Percentiles rank a stretch among this genome's conserved stretches.
These are phyloP conservation scores for Leucocoprinus sp. DNA, from an alignment of 768 basidiomycete genomes.

Conservation along the genomic window DNA sequence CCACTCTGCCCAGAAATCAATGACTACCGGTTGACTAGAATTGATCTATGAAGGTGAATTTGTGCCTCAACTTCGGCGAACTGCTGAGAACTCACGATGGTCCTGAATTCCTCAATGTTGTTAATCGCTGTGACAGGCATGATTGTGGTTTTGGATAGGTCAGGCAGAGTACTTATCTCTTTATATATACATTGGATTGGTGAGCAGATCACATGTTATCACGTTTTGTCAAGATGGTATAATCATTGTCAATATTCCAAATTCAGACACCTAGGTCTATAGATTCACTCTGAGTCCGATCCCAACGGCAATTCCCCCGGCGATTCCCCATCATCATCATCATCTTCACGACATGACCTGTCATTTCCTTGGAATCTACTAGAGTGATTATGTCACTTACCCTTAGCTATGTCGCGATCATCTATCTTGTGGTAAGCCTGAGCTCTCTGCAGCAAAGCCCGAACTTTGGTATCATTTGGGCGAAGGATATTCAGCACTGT, in stretches of 20 bases:
- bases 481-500: slow-evolving; percentile 49
- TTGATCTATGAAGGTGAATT: slow-evolving; percentile 29
- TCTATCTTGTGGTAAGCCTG: slow-evolving; percentile 45
- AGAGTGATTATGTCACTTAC: slow-evolving; percentile 25
- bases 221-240: slow-evolving; percentile 2
- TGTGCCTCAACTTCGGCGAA: background rate
- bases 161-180: background rate
- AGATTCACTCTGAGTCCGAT: slow-evolving; percentile 15
- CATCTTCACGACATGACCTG: slow-evolving; percentile 17
- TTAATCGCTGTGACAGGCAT: slow-evolving; percentile 11
- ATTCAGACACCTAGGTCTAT: background rate
- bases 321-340: slow-evolving; percentile 18
- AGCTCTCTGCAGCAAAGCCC: slow-evolving; percentile 42
- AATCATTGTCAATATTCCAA: background rate
- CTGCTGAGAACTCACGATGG: slow-evolving; percentile 4
- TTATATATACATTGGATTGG: slow-evolving; percentile 2
- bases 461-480: slow-evolving; percentile 41
- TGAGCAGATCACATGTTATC: slow-evolving; percentile 10
- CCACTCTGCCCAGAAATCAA: slow-evolving; percentile 79
- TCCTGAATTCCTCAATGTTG: slow-evolving; percentile 10
- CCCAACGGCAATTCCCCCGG: slow-evolving; percentile 16
- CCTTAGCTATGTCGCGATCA: slow-evolving; percentile 55
- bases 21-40: slow-evolving; percentile 36
- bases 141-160: slow-evolving; percentile 3
- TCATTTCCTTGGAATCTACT: too few relatives aligned